These are phyloP conservation scores for Dimocarpus longan DNA, from an alignment of 345 rosid species.

Conservation along the genomic window DNA sequence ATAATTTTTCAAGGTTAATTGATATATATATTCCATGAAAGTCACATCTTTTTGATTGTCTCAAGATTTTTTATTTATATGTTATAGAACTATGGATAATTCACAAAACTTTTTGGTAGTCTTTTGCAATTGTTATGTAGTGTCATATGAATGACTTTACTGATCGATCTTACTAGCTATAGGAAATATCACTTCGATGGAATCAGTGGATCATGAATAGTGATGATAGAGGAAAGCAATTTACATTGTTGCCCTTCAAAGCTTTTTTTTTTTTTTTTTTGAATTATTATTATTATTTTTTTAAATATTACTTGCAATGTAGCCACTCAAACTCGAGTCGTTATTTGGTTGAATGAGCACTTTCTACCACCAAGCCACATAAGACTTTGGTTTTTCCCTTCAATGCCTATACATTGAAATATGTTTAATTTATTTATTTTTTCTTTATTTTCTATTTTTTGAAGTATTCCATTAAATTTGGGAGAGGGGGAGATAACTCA, in stretches of 20 bases:
- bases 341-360: too few species aligned
- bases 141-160: neutral
- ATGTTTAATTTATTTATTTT: too few species aligned
- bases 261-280: neutral
- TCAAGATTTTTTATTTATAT: neutral
- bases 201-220: neutral
- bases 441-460: too few species aligned
- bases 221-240: neutral
- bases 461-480: too few species aligned
- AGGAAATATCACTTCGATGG: neutral
- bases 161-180: neutral
- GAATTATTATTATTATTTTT: too few species aligned
- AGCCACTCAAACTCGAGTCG: too few species aligned
- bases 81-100: neutral
- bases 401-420: too few species aligned
- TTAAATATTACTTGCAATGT: too few species aligned
- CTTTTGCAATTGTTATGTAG: neutral
- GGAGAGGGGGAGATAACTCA: too few species aligned
- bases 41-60: neutral
- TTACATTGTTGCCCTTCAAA: neutral
- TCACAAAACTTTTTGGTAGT: too few species aligned
- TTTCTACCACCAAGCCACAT: too few species aligned
- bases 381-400: too few species aligned
- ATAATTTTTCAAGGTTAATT: neutral
- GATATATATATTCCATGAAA: neutral